phyloP scores from a whole-genome alignment of 164 flowering plant genomes.

The Kingdonia uniflora region DNA sequence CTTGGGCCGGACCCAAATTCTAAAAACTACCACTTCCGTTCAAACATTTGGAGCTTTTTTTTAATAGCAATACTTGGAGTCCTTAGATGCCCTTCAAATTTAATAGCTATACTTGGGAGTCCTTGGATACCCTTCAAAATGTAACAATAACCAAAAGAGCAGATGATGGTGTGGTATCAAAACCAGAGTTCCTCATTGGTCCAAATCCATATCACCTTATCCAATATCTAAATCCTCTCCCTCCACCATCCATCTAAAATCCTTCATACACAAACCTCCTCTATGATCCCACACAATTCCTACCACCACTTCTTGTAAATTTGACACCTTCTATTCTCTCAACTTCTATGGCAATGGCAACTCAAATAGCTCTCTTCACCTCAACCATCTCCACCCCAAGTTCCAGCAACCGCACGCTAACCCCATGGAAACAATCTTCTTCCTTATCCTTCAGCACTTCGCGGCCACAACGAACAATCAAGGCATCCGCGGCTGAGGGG shows the following conservation, averaged over 20 bases:
- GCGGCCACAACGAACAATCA: conserved; percentile 20
- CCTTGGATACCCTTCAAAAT: too few relatives aligned
- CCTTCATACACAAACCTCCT: conserved; percentile 6
- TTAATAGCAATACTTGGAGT: too few relatives aligned
- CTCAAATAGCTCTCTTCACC: conserved; percentile 70
- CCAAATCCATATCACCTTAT: conserved; percentile 44
- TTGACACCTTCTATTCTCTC: neutral
- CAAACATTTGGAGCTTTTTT: too few relatives aligned
- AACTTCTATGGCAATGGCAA: conserved; percentile 57
- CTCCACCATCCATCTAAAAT: conserved; percentile 23
- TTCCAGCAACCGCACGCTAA: conserved; percentile 20
- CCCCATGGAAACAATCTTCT: conserved; percentile 43
- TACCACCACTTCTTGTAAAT: neutral
- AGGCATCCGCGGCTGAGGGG: conserved; percentile 31
- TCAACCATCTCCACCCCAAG: conserved; percentile 37
- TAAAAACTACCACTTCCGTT: too few relatives aligned
- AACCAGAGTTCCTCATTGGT: conserved; percentile 49
- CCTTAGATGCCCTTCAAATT: too few relatives aligned
- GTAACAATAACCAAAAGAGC: too few relatives aligned
- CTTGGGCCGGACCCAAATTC: too few relatives aligned
- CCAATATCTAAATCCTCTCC: conserved; percentile 20
- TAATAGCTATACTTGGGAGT: too few relatives aligned
- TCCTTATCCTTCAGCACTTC: conserved; percentile 23
- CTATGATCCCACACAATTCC: conserved; percentile 7
- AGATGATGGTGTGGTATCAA: conserved; percentile 24